Conservation (phyloP, 768 basidiomycete species). For the Aureoboletus auriporus region DNA sequence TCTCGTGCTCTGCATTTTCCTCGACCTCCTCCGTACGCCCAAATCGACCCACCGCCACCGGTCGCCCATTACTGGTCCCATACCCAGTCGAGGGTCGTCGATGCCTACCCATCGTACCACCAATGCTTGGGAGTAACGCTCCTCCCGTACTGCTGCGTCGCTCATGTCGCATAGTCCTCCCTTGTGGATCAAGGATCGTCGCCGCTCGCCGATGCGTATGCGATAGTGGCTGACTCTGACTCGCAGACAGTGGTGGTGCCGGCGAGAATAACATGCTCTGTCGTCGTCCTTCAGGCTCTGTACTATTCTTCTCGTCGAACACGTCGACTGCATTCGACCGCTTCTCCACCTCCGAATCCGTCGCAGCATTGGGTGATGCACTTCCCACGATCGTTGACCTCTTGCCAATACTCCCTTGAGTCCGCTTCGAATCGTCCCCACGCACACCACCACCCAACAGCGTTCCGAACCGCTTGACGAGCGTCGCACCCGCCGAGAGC, state of each 20-base stretch:
- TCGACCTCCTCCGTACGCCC: conserved; percentile 46
- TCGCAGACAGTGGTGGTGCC: conserved; percentile 34
- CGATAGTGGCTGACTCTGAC: conserved; percentile 55
- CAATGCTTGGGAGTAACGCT: conserved; percentile 42
- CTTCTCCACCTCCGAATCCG: conserved; percentile 33
- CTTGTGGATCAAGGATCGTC: conserved; percentile 69
- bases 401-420: conserved; percentile 35
- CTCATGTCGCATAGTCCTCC: conserved; percentile 61
- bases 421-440: conserved; percentile 40
- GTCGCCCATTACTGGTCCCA: conserved; percentile 29
- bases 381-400: conserved; percentile 51
- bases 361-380: conserved; percentile 36
- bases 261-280: conserved; percentile 21
- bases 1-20: conserved; percentile 41
- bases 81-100: conserved; percentile 71
- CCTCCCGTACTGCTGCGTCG: conserved; percentile 76
- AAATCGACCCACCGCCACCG: conserved; percentile 45
- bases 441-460: conserved; percentile 47
- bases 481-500: conserved; percentile 59
- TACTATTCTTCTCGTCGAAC: conserved; percentile 17
- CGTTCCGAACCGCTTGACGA: conserved; percentile 77
- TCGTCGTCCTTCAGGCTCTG: conserved; percentile 23
- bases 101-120: conserved; percentile 62
- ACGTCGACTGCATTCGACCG: conserved; percentile 14
- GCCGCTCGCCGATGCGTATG: conserved; percentile 69